These are phyloP conservation scores for Endothia cerciana DNA, from an alignment of 2,329 filamentous ascomycete genomes.

Conservation along the genomic window DNA sequence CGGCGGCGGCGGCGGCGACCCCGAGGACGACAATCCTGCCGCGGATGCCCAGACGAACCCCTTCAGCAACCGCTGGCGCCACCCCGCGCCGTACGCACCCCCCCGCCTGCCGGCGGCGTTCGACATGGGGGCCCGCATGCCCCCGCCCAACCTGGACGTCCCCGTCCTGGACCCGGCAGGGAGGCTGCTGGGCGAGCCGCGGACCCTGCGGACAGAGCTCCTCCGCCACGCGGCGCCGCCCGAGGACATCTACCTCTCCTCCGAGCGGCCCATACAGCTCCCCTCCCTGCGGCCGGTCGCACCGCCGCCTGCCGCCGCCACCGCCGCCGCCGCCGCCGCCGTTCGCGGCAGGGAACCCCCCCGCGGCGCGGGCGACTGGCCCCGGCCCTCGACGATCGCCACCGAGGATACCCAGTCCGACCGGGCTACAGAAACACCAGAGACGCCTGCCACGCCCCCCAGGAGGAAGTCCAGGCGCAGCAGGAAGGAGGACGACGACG, in stretches of 20 bases:
- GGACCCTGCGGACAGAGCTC: not conserved
- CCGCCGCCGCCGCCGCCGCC: too few species aligned
- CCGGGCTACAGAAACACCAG: too few species aligned
- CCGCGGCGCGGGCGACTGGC: too few species aligned
- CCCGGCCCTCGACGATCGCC: too few species aligned
- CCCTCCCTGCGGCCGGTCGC: too few species aligned
- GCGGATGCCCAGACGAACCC: not conserved
- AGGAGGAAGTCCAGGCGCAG: too few species aligned
- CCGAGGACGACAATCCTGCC: not conserved
- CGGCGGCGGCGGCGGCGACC: not conserved
- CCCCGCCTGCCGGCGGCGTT: not conserved
- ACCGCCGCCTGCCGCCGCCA: too few species aligned
- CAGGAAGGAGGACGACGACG: not conserved
- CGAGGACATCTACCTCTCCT: not conserved
- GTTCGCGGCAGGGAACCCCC: too few species aligned
- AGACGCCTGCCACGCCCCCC: too few species aligned
- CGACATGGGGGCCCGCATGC: not conserved
- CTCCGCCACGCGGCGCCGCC: not conserved
- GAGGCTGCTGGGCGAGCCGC: too few species aligned
- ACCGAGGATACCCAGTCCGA: too few species aligned
- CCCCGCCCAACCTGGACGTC: not conserved
- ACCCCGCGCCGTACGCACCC: not conserved
- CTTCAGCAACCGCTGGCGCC: constrained; percentile 1
- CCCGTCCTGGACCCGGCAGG: too few species aligned
- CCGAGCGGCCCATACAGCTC: not conserved